Conservation (phyloP, 805 yeast genomes). For the Zygoascus bituminiphila region DNA sequence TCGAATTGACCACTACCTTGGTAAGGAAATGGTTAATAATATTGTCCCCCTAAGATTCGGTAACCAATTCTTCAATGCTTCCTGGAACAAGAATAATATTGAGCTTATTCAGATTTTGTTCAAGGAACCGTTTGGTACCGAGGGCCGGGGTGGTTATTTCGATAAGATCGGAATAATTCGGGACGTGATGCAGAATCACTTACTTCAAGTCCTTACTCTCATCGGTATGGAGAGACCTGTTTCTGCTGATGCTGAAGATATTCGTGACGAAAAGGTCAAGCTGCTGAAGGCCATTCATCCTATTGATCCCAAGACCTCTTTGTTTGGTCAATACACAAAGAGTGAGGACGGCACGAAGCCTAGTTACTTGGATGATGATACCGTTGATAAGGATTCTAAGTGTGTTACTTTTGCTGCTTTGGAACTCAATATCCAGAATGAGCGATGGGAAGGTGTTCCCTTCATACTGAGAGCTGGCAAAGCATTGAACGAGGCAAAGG, state of each 20-base stretch:
- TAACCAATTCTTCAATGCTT: constrained; percentile 76
- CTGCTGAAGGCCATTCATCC: constrained; percentile 74
- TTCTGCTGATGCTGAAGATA: constrained; percentile 83
- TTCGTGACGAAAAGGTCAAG: constrained; percentile 94
- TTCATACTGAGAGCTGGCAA: constrained; percentile 94
- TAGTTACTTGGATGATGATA: constrained; percentile 83
- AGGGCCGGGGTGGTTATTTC: constrained; percentile 98
- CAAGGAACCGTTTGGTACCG: constrained; percentile 98
- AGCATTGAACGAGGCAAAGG: constrained; percentile 91
- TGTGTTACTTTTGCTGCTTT: constrained; percentile 91
- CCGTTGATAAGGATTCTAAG: constrained; percentile 73
- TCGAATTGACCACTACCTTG: constrained; percentile 95
- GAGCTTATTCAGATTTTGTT: constrained; percentile 79
- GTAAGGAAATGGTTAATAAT: constrained; percentile 97
- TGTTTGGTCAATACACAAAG: constrained; percentile 81
- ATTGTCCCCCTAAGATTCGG: constrained; percentile 83
- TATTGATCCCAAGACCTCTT: constrained; percentile 54
- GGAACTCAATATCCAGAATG: constrained; percentile 70
- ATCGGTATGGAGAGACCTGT: constrained; percentile 94
- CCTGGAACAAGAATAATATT: constrained; percentile 79
- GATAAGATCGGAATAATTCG: constrained; percentile 92
- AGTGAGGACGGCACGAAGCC: constrained; percentile 88
- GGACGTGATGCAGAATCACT: constrained; percentile 97
- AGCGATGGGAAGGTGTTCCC: constrained; percentile 98
- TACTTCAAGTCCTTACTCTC: constrained; percentile 84